Evolutionary conservation across 495 filamentous ascomycete species (phyloP), one percentile per base, ranked within the genome.

Genomic region (Penicillium silybi): DNA sequence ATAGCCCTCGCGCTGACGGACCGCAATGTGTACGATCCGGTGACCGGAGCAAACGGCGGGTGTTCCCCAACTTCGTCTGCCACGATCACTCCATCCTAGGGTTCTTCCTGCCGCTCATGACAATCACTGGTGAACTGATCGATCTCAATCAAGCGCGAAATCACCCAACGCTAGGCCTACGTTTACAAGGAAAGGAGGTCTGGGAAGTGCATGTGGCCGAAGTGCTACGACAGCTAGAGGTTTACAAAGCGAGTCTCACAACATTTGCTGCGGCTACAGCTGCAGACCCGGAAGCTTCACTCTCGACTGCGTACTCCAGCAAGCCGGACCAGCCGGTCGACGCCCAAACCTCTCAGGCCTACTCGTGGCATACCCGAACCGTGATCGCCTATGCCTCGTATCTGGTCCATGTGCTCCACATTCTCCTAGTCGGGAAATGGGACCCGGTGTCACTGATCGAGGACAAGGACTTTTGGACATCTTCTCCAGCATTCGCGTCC

Each of bases 31-130:
- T 66, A 46, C 68, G 73, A 34, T 73, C 78, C 0, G 70, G 69
- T 2, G 69, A 73, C 18, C 66, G 66, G 53, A 69, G 76, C 65
- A 77, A 78, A 64, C 63, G 83, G 57, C 67, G 82, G 64, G 62
- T 84, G 51, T 91, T 91, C 26, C 90, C 90, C 15, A 79, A 81
- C 55, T 95, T 91, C 64, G 82, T 89, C 59, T 92, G 89, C 70
- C 91, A 88, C 41, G 90, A 90, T 26, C 88, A 90, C 66, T 89
- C 90, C 55, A 87, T 96, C 58, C 93, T 95, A 58, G 90, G 90
- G 50, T 96, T 90, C 70, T 97, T 96, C 72, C 75, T 93, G 38
- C 92, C 92, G 23, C 75, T 97, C 46, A 97, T 97, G 92, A 90
- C 91, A 17, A 95, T 97, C 53, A 83, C 95, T 8, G 92, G 92